phyloP scores from a whole-genome alignment of 2,329 filamentous ascomycete genomes.

The Cladophialophora yegresii region DNA sequence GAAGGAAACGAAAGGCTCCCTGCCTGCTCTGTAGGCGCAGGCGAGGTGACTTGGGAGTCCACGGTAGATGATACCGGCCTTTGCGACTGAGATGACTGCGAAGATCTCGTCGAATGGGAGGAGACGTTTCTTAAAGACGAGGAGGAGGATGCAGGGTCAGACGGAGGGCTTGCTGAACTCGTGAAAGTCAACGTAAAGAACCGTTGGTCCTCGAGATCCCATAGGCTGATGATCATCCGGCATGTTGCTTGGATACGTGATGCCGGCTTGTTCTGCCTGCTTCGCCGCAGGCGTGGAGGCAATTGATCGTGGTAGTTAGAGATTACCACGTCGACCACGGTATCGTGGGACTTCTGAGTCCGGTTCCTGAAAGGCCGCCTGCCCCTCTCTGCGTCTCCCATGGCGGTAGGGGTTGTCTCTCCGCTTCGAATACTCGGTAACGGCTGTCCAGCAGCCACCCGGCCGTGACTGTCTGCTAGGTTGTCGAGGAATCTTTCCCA shows the following conservation, averaged over 20 bases:
- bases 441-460: neutral
- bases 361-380: conserved; percentile 31
- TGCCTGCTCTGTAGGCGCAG: conserved; percentile 58
- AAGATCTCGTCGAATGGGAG: conserved; percentile 28
- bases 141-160: conserved; percentile 37
- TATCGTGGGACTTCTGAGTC: conserved; percentile 56
- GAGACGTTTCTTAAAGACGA: conserved; percentile 23
- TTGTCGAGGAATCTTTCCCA: conserved; percentile 61
- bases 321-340: conserved; percentile 67
- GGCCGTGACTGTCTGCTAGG: conserved; percentile 39
- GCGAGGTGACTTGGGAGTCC: conserved; percentile 52
- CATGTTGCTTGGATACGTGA: conserved; percentile 56
- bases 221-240: conserved; percentile 76
- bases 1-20: conserved; percentile 64
- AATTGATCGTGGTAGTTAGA: conserved; percentile 47
- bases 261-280: conserved; percentile 42
- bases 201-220: conserved; percentile 66
- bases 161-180: conserved; percentile 49
- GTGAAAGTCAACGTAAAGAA: conserved; percentile 78
- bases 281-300: conserved; percentile 34
- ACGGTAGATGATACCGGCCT: conserved; percentile 38
- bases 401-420: conserved; percentile 23
- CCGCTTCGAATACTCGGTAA: conserved; percentile 21
- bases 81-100: conserved; percentile 33
- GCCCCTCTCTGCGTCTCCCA: conserved; percentile 21